Conservation (phyloP, 495 filamentous ascomycete species). For the Xylaria grammica region DNA sequence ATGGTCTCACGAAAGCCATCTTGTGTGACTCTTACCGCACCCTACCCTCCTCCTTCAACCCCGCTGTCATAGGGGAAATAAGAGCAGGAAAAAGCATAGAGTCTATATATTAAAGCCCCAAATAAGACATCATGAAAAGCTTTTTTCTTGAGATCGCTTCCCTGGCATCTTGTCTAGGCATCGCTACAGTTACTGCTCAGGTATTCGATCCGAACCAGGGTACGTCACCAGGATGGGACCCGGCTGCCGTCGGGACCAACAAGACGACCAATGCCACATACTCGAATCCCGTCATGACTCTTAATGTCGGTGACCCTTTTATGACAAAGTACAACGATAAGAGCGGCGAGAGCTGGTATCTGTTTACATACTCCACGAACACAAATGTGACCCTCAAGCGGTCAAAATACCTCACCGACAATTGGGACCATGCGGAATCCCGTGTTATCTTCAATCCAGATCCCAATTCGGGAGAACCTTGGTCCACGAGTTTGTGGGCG, state of each 20-base stretch:
- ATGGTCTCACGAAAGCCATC: not conserved
- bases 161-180: slow-evolving; percentile 22
- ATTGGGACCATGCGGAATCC: slow-evolving; percentile 52
- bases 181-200: slow-evolving; percentile 25
- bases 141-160: slow-evolving; percentile 13
- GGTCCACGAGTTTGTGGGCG: slow-evolving; percentile 55
- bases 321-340: slow-evolving; percentile 32
- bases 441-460: slow-evolving; percentile 44
- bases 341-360: slow-evolving; percentile 39
- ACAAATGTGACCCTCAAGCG: slow-evolving; percentile 40
- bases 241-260: slow-evolving; percentile 33
- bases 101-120: not conserved
- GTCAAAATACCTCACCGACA: slow-evolving; percentile 41
- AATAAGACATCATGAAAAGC: slow-evolving; percentile 30
- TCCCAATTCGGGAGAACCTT: slow-evolving; percentile 43
- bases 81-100: slow-evolving; percentile 6
- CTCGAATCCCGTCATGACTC: slow-evolving; percentile 42
- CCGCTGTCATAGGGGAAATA: not conserved
- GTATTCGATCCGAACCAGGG: slow-evolving; percentile 36
- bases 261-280: slow-evolving; percentile 41
- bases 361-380: slow-evolving; percentile 41
- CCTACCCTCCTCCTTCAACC: not conserved
- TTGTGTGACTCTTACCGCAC: not conserved
- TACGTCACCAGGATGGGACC: slow-evolving; percentile 30
- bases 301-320: slow-evolving; percentile 36